Conservation (phyloP, 306 rosid genomes). For the Lathyrus aphaca region DNA sequence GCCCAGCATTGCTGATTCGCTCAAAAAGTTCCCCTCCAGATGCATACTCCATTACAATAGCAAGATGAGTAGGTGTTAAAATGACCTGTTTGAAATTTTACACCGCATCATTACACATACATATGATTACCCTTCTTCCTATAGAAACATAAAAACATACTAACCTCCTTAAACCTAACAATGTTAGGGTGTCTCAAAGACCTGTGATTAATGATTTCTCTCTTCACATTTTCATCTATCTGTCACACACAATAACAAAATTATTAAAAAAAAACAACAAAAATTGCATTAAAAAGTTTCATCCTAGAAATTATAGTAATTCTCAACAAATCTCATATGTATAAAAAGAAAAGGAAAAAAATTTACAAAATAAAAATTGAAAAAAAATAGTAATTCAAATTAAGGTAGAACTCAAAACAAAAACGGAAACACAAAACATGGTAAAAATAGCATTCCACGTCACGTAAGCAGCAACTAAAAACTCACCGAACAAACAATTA, state of each 20-base stretch:
- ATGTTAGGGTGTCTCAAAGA: slow-evolving; percentile 94
- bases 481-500: slow-evolving; percentile 31
- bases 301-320: background rate
- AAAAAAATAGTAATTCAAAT: slow-evolving; percentile 1
- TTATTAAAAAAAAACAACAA: background rate
- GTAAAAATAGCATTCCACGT: slow-evolving; percentile 41
- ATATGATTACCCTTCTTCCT: background rate
- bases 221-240: slow-evolving; percentile 95
- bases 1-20: slow-evolving; percentile 74
- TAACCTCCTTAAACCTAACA: slow-evolving; percentile 92
- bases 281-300: slow-evolving; percentile 5
- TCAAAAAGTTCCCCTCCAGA: slow-evolving; percentile 94
- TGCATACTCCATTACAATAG: slow-evolving; percentile 96
- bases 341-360: background rate
- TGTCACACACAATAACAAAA: slow-evolving; percentile 45
- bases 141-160: slow-evolving; percentile 29
- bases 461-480: slow-evolving; percentile 24
- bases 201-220: slow-evolving; percentile 97
- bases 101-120: background rate
- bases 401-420: slow-evolving; percentile 31
- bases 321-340: slow-evolving; percentile 9
- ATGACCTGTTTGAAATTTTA: slow-evolving; percentile 56
- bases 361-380: background rate
- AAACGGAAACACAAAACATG: slow-evolving; percentile 40
- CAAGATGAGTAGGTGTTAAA: slow-evolving; percentile 90